These are phyloP conservation scores for Pseudohyphozyma bogoriensis DNA, from an alignment of 768 basidiomycete species.

Conservation along the genomic window DNA sequence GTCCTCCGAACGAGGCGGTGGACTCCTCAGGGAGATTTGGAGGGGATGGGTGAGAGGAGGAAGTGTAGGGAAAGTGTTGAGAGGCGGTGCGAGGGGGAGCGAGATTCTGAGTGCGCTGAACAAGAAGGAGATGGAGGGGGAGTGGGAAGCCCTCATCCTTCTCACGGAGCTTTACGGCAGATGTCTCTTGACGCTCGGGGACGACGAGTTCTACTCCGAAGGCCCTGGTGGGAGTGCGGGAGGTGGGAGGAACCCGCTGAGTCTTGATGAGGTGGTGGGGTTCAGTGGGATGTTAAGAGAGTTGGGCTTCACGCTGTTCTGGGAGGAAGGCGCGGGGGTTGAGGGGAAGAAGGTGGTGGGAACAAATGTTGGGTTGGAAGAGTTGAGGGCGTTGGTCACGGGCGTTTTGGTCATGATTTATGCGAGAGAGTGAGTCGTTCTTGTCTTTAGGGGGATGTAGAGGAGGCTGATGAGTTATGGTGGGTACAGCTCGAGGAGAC, in stretches of 20 bases:
- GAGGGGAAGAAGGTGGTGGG: conserved; percentile 40
- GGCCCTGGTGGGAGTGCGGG: too few relatives aligned
- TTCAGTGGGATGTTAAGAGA: conserved; percentile 73
- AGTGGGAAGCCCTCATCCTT: conserved; percentile 65
- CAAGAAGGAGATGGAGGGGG: conserved; percentile 45
- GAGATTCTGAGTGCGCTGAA: conserved; percentile 7
- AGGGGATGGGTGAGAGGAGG: conserved; percentile 53
- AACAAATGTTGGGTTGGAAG: conserved; percentile 51
- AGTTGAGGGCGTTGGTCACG: conserved; percentile 64
- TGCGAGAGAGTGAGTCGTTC: conserved; percentile 64
- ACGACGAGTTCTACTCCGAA: conserved; percentile 79
- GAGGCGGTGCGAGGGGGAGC: conserved; percentile 31
- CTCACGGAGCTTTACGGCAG: conserved; percentile 74
- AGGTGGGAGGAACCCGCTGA: conserved; percentile 57
- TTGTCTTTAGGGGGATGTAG: background rate
- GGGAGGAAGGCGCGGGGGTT: conserved; percentile 35
- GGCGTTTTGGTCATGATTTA: conserved; percentile 70
- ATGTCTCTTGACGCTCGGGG: conserved; percentile 78
- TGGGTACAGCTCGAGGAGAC: conserved; percentile 57
- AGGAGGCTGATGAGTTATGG: conserved; percentile 12
- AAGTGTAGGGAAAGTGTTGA: conserved; percentile 50
- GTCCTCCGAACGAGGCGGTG: conserved; percentile 45
- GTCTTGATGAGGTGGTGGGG: conserved; percentile 64
- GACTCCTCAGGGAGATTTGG: conserved; percentile 66
- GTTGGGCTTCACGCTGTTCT: conserved; percentile 69